These are phyloP conservation scores for Mucor ambiguus DNA, from an alignment of 371 early-diverging fungal species.

Conservation along the genomic window DNA sequence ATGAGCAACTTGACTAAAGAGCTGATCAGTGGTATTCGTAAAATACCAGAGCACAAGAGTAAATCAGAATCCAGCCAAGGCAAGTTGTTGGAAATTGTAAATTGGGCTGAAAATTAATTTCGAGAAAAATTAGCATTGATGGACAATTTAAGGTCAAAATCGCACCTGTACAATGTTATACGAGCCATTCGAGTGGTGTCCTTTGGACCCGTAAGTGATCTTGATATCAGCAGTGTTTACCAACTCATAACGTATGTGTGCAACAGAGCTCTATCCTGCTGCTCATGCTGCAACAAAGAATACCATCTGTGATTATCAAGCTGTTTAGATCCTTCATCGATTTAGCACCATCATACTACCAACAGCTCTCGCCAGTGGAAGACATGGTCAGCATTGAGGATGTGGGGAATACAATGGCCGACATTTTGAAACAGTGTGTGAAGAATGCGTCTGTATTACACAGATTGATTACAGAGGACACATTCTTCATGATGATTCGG, in stretches of 20 bases:
- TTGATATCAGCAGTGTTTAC: not conserved
- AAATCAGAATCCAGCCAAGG: conserved; percentile 50
- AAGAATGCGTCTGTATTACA: conserved; percentile 36
- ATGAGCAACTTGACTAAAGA: conserved; percentile 42
- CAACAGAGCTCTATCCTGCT: conserved; percentile 34
- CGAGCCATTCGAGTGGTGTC: conserved; percentile 39
- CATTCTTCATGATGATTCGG: conserved; percentile 46
- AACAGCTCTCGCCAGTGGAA: conserved; percentile 9
- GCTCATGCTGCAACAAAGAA: conserved; percentile 46
- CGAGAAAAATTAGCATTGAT: conserved; percentile 35
- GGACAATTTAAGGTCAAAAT: conserved; percentile 44
- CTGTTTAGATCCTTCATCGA: conserved; percentile 52
- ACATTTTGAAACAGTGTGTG: conserved; percentile 44
- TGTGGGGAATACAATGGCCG: conserved; percentile 31
- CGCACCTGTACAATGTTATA: conserved; percentile 44
- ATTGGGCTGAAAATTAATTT: conserved; percentile 6
- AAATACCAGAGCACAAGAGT: conserved; percentile 40
- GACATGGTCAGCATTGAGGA: conserved; percentile 33
- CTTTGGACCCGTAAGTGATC: conserved; percentile 45
- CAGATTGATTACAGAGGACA: conserved; percentile 46
- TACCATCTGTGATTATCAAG: conserved; percentile 52
- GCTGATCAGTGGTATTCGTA: conserved; percentile 44
- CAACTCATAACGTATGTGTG: not conserved
- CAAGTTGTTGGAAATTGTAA: conserved; percentile 9
- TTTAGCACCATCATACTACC: conserved; percentile 29